Conservation (phyloP, 768 basidiomycete genomes). For the Suillus occidentalis region DNA sequence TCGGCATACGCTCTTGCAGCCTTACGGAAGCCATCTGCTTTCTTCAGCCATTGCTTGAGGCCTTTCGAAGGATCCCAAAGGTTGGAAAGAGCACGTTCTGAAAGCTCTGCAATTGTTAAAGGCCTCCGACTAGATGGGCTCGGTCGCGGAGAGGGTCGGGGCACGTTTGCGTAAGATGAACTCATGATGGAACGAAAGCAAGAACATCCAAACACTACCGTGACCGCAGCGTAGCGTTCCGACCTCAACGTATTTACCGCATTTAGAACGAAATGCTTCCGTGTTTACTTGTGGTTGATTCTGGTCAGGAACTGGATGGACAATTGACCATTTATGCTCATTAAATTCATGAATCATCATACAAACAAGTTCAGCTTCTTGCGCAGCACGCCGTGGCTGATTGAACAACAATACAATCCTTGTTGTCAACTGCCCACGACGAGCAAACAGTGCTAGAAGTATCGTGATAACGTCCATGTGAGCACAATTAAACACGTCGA, state of each 20-base stretch:
- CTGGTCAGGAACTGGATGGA: not conserved
- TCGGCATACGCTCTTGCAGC: slow-evolving; percentile 48
- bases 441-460: not conserved
- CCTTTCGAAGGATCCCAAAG: slow-evolving; percentile 58
- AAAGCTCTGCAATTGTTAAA: slow-evolving; percentile 64
- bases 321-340: not conserved
- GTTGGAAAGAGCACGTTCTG: slow-evolving; percentile 54
- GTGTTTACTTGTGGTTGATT: not conserved
- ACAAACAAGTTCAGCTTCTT: not conserved
- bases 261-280: slow-evolving; percentile 3
- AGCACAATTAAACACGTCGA: not conserved
- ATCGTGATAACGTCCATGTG: not conserved
- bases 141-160: slow-evolving; percentile 9
- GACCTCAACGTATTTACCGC: slow-evolving; percentile 11
- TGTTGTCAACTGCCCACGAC: not conserved
- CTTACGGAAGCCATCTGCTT: slow-evolving; percentile 62
- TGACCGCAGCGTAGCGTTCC: slow-evolving; percentile 6
- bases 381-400: not conserved
- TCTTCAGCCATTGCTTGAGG: slow-evolving; percentile 65
- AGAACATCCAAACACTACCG: slow-evolving; percentile 2
- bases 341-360: not conserved
- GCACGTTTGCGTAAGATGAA: slow-evolving; percentile 8
- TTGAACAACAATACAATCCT: not conserved
- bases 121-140: slow-evolving; percentile 39
- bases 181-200: slow-evolving; percentile 16